Conservation (phyloP, 1,284 basidiomycete species). For the Flammula alnicola region DNA sequence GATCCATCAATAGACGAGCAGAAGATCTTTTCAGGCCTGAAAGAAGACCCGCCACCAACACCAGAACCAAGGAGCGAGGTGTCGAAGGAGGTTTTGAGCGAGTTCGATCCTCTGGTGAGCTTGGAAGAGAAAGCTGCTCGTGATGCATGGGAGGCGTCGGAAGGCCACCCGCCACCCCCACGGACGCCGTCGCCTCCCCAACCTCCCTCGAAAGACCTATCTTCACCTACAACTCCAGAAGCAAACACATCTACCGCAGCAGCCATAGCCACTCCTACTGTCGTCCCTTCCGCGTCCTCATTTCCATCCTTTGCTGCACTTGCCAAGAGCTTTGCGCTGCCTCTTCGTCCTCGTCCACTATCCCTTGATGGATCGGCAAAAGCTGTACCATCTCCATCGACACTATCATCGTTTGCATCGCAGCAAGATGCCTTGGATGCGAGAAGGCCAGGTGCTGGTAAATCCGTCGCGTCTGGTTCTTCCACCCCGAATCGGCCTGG, state of each 20-base stretch:
- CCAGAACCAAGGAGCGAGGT: constrained; percentile 27
- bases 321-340: constrained; percentile 61
- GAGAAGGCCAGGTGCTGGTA: constrained; percentile 20
- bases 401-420: constrained; percentile 55
- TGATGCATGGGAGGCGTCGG: constrained; percentile 62
- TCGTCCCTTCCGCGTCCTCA: constrained; percentile 39
- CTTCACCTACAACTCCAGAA: constrained; percentile 34
- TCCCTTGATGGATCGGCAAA: constrained; percentile 58
- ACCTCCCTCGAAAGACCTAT: constrained; percentile 36
- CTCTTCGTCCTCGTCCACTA: constrained; percentile 52
- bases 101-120: constrained; percentile 70
- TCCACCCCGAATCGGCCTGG: constrained; percentile 28
- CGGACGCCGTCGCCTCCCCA: constrained; percentile 40
- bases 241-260: constrained; percentile 22
- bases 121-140: constrained; percentile 59
- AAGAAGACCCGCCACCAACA: constrained; percentile 28
- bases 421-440: constrained; percentile 46
- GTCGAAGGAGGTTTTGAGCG: constrained; percentile 51
- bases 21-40: constrained; percentile 40
- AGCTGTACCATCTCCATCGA: constrained; percentile 56
- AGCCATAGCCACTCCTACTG: constrained; percentile 26
- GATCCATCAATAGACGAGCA: constrained; percentile 46
- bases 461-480: constrained; percentile 22
- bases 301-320: constrained; percentile 68
- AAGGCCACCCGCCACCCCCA: constrained; percentile 58